Percentiles rank a stretch among this genome's conserved stretches.
phyloP scores from a whole-genome alignment of 176 grass and related monocot species.

The Elaeis guineensis region DNA sequence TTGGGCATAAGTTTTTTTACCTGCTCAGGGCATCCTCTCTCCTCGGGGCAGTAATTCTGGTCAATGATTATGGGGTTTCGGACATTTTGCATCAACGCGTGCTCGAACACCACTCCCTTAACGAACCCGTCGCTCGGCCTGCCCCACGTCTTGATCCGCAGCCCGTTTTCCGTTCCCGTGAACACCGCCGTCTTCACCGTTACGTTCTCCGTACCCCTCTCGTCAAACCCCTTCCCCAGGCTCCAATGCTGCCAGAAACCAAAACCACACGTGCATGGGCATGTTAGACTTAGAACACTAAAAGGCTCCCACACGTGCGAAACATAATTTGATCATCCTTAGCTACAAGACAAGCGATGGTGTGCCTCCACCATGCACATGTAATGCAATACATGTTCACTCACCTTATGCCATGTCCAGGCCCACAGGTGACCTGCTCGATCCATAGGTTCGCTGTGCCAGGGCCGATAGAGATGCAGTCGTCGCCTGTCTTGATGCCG shows the following conservation, averaged over 20 bases:
- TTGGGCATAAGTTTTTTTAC: slow-evolving; percentile 3
- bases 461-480: slow-evolving; percentile 79
- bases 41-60: slow-evolving; percentile 64
- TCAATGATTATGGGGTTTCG: slow-evolving; percentile 89
- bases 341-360: too few species aligned
- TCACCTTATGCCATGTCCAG: slow-evolving; percentile 86
- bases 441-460: slow-evolving; percentile 76
- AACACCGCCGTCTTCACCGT: slow-evolving; percentile 86
- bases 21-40: slow-evolving; percentile 29
- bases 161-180: slow-evolving; percentile 52
- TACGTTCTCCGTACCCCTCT: slow-evolving; percentile 54
- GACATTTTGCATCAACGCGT: slow-evolving; percentile 57
- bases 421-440: slow-evolving; percentile 65
- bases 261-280: neutral
- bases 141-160: slow-evolving; percentile 81
- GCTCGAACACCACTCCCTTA: slow-evolving; percentile 40
- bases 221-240: slow-evolving; percentile 33
- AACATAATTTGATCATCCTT: neutral
- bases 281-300: too few species aligned
- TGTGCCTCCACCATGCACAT: too few species aligned
- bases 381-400: too few species aligned
- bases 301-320: too few species aligned
- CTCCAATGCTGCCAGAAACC: slow-evolving; percentile 33
- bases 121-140: slow-evolving; percentile 44
- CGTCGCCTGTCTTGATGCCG: slow-evolving; percentile 67